These are phyloP conservation scores for Populus tomentosa DNA, from an alignment of 441 rosid genomes.

Conservation along the genomic window DNA sequence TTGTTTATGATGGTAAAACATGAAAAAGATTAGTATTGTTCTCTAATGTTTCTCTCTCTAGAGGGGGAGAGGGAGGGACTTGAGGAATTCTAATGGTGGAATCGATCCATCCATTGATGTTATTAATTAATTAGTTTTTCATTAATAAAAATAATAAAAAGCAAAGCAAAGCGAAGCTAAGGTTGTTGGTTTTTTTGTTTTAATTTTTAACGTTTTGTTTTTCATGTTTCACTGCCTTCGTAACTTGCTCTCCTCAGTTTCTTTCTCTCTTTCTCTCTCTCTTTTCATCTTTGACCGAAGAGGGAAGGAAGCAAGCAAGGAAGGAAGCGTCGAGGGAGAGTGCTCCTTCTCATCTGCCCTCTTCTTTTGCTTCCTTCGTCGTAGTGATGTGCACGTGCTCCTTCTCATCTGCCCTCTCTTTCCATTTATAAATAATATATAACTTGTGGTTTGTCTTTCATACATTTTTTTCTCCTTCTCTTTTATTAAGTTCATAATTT, in stretches of 20 bases:
- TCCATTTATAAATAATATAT: neutral
- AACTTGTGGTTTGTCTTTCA: no score
- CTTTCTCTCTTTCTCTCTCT: neutral
- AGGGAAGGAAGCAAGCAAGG: neutral
- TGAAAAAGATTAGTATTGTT: neutral
- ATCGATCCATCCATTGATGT: neutral
- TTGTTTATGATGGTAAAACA: neutral
- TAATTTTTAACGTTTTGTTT: neutral
- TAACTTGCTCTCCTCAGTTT: neutral
- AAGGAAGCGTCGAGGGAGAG: no score
- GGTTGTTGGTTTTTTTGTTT: neutral
- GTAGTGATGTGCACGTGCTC: neutral
- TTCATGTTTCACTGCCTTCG: neutral
- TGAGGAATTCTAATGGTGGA: neutral
- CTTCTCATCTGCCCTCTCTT: neutral
- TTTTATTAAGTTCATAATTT: no score
- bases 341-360: neutral
- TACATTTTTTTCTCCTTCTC: no score
- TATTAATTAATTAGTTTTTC: no score
- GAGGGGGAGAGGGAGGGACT: neutral
- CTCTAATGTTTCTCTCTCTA: neutral
- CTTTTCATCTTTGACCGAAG: neutral
- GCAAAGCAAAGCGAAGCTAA: neutral
- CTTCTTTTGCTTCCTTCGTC: no score
- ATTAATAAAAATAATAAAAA: no score